phyloP scores from a whole-genome alignment of 2,329 filamentous ascomycete genomes.

The Fonsecaea monophora region DNA sequence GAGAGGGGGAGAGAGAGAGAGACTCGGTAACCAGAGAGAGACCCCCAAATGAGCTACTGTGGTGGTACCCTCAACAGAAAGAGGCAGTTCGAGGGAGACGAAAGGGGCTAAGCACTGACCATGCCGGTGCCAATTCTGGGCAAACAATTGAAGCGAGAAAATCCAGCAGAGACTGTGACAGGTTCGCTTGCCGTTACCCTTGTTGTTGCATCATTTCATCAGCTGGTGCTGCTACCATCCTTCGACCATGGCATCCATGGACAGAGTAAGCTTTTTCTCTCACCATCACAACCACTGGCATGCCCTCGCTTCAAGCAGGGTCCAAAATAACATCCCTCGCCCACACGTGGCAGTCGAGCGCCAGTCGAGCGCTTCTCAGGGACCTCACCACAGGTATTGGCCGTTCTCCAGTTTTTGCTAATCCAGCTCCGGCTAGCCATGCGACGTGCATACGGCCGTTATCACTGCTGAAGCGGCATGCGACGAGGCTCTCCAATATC shows the following conservation, averaged over 20 bases:
- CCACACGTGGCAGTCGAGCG: slow-evolving; percentile 17
- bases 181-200: slow-evolving; percentile 4
- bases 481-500: slow-evolving; percentile 29
- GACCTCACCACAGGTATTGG: slow-evolving; percentile 14
- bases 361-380: slow-evolving; percentile 12
- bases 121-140: slow-evolving; percentile 4
- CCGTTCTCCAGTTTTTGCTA: slow-evolving; percentile 23
- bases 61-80: neutral
- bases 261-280: slow-evolving; percentile 2
- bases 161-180: neutral
- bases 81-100: slow-evolving; percentile 12
- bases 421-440: slow-evolving; percentile 27
- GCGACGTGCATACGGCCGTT: slow-evolving; percentile 25
- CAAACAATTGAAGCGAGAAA: slow-evolving; percentile 11
- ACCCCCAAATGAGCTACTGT: neutral
- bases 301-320: neutral
- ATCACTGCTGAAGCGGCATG: slow-evolving; percentile 7
- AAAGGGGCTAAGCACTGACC: slow-evolving; percentile 2
- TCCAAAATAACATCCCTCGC: slow-evolving; percentile 10
- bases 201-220: neutral
- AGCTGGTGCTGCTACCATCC: neutral
- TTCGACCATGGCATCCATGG: neutral
- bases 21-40: too few species aligned
- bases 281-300: neutral
- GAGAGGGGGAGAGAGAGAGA: too few species aligned